Evolutionary conservation across 2,329 filamentous ascomycete species (phyloP), one percentile per base, ranked within the genome.

Genomic region (Fusarium camptoceras): DNA sequence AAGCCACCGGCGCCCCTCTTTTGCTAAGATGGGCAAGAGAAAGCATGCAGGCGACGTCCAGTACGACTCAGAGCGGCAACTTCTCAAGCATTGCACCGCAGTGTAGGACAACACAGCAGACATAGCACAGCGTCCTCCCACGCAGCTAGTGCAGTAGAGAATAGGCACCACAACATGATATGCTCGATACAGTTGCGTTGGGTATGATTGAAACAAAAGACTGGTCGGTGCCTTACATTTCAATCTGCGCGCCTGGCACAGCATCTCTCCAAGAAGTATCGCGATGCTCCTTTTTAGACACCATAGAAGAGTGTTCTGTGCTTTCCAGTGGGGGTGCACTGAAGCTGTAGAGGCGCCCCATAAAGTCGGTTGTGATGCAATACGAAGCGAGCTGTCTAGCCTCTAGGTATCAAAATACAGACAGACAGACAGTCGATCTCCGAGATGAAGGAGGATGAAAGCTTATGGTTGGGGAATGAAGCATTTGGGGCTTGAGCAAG

Each of bases 401-500:
- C 28, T 55, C 30, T 56, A 37, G 34, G 34, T 11, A 39, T 58
- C 34, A 49, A 61, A 46, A 47, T 37, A 37, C 34, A 37, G 30
- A 15, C 30, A 30, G 31, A 31, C 30, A 31, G 30, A 30, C 30
- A 30, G 24, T 59, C 48, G 27, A 58, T 62, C 41, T 68, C 41
- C 15, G 61, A 68, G 59, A 59, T 55, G 56, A 72, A 64, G 50
- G 46, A 69, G 61, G 63, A 68, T 63, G 61, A 66, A 71, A 76
- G 71, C 73, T 74, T 76, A 73, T 79, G 77, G 78, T 78, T 79
- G 77, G 77, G 72, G 64, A 66, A 64, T 63, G 63, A 64, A 73
- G 68, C 68, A 73, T 68, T 62, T 66, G 75, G 63, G 62, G 30
- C 49, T 59, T 46, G 62, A 50, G 63, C 55, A 55, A 66, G 63